phyloP scores from a whole-genome alignment of 306 rosid genomes.

The Medicago arabica region DNA sequence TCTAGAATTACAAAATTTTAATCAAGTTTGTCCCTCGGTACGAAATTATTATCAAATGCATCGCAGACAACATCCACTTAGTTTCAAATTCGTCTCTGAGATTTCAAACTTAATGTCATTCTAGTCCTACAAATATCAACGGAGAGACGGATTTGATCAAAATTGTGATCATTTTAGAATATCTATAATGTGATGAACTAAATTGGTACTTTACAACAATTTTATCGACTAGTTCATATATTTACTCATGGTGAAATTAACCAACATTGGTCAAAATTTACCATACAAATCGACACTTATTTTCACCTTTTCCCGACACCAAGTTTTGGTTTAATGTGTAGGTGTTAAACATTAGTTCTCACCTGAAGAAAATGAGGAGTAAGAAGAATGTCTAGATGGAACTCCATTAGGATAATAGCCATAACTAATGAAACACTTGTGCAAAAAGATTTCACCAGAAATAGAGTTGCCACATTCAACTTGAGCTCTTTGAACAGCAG shows the following conservation, averaged over 20 bases:
- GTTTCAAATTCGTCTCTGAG: background rate
- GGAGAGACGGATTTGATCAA: background rate
- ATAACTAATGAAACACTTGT: constrained; percentile 82
- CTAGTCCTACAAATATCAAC: background rate
- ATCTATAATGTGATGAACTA: background rate
- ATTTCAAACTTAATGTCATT: background rate
- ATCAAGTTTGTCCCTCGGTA: background rate
- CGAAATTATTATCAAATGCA: background rate
- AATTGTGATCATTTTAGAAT: background rate
- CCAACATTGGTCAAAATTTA: background rate
- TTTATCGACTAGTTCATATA: background rate
- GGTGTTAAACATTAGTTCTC: background rate
- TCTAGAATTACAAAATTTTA: background rate
- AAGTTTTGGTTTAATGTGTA: background rate
- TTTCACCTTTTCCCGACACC: background rate
- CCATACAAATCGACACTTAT: background rate
- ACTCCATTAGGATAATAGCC: constrained; percentile 90
- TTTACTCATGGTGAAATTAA: constrained; percentile 4
- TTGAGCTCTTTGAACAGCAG: constrained; percentile 78
- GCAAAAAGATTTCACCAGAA: constrained; percentile 88
- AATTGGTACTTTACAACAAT: background rate
- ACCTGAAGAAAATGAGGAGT: constrained; percentile 61
- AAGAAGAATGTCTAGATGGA: constrained; percentile 54
- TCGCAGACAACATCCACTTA: background rate
- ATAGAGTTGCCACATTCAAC: constrained; percentile 87